A percentile compares a stretch with the other conserved stretches of the same genome.
Evolutionary conservation across 768 basidiomycete species (phyloP).

Genomic region (Tricholoma furcatifolium): DNA sequence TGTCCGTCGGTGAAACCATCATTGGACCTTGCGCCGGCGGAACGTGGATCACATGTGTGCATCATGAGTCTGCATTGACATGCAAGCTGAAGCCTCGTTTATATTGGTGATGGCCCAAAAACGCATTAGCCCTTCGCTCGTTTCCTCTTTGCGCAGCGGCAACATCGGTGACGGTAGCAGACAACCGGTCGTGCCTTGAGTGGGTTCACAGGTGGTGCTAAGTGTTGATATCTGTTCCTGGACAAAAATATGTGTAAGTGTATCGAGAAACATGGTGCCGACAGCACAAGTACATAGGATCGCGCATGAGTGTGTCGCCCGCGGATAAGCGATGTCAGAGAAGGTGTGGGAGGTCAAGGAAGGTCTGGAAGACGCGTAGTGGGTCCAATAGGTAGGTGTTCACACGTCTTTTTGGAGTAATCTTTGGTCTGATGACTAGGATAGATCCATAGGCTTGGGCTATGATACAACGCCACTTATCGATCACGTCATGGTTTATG

Average conservation of each 20-base stretch:
- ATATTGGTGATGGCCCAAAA: background rate
- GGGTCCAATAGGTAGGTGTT: constrained; percentile 2
- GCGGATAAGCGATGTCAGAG: constrained; percentile 15
- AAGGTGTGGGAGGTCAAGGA: constrained; percentile 17
- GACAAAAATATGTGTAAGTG: background rate
- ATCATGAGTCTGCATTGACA: no score
- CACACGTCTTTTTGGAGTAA: constrained; percentile 5
- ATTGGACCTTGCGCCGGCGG: no score
- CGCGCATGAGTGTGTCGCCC: constrained; percentile 14
- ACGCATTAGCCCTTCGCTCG: no score
- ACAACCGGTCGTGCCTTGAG: no score
- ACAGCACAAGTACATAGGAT: constrained; percentile 7
- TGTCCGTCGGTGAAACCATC: no score
- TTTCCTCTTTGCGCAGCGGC: background rate
- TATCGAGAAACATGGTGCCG: background rate
- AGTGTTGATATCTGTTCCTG: background rate
- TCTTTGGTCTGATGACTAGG: constrained; percentile 8
- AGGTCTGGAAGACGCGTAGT: constrained; percentile 1
- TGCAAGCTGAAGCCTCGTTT: background rate
- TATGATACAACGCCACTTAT: background rate
- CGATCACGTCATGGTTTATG: background rate
- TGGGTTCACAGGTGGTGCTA: background rate
- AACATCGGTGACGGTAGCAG: no score
- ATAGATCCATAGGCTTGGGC: background rate
- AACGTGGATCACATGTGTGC: no score